Evolutionary conservation across 495 filamentous ascomycete genomes (phyloP), one percentile per base, ranked within the genome.

Genomic region (Penicillium robsamsonii): DNA sequence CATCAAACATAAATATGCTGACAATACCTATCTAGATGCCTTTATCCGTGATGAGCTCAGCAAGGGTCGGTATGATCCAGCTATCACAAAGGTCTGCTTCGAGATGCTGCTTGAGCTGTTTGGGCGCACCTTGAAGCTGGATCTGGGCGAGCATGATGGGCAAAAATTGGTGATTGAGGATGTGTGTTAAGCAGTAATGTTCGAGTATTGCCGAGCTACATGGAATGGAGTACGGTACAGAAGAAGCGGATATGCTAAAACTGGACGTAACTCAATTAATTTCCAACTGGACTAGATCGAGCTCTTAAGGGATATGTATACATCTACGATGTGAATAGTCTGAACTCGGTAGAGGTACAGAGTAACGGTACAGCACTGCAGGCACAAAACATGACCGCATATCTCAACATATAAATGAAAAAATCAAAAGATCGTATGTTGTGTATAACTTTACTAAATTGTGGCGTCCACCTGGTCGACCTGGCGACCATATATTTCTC

Each of bases 11-110:
- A 2, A 7, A 9, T 20, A n/a, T 22, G 25, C 22, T 59, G 17
- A 58, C 30, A 37, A 27, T 29, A 38, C 7, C 4, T 47, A 46
- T 11, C 13, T 48, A 81, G 80, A 95, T 76, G 91, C 92, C 0
- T 97, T 97, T 63, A 96, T 97, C 65, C 83, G 93, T n/a, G 93
- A 96, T 65, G 93, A 97, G 73, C 77, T 92, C 44, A 91, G 87
- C 66, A 97, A 96, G 75, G 92, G 92, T 5, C 81, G 93, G 12
- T 97, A 96, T 62, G 93, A 97, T 61, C 90, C 93, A 0, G 88
- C 86, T 2, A 83, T 97, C 51, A 84, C 84, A 11, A 91, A 90
- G 67, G 81, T 89, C n/a, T 96, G 92, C 73, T 96, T 96, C 66
- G 87, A 93, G 80, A 89, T 97, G 69, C 69, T 97, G 58, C 72